Evolutionary conservation across 148 eudicot species (phyloP), one percentile per base, ranked within the genome.

Genomic region (Vaccinium macrocarpon): DNA sequence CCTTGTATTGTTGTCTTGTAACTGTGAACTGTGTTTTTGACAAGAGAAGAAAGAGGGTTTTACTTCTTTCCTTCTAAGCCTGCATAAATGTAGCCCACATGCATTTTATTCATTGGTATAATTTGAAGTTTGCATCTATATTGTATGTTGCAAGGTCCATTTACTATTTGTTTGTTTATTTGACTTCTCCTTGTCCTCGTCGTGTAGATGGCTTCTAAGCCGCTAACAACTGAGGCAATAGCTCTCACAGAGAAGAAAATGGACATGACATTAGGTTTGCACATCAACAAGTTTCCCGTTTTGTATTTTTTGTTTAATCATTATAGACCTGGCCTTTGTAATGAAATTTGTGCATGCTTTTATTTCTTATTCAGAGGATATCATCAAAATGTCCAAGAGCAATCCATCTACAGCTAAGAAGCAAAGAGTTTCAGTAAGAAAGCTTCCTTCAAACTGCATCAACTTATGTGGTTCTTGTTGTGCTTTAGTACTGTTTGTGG

Each of bases 231-330:
- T 42, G 97, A 93, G 88, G 90, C 97, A 23, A 89, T 97, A 70
- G 98, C 98, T 73, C 86, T 93, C 68, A 95, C 99, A 3, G 99
- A 95, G 89, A 97, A 97, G 91, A 97, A 97, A 90, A 93, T 97
- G 97, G 92, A 91, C 84, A 97, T 97, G 99, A 83, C 92, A 71
- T 86, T 97, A 86, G 99, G 98, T 96, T 74, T 82, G 89, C 76
- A 35, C 38, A 48, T 76, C 25, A 10, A 16, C 8, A 82, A 19
- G 53, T 57, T 19, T 23, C 19, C 19, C 23, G 15, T 15, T 62
- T 50, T 61, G 32, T 16, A 1, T 27, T 23, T 6, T 25, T 86
- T 42, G 6, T 42, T 12, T 59, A 8, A 78, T 76, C 77, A 52
- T 82, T 11, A 10, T 82, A 13, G n/a, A 7, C 53, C 12, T 59